A percentile compares a stretch with the other conserved stretches of the same genome.
These are phyloP conservation scores for Aspergillus bridgeri DNA, from an alignment of 495 filamentous ascomycete species.

Conservation along the genomic window DNA sequence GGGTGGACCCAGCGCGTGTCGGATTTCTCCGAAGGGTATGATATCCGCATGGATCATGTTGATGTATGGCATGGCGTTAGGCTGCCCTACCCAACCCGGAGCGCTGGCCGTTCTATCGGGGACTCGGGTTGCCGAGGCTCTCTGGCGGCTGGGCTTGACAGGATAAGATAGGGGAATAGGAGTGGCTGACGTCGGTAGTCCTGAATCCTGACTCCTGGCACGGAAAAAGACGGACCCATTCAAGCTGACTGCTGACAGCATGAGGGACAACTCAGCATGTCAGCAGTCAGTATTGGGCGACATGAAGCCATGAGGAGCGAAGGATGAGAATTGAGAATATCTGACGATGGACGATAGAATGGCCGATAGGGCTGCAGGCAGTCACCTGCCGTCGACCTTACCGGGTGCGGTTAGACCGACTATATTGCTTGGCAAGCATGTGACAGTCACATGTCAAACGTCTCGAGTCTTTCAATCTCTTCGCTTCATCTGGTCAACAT, in stretches of 20 bases:
- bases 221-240: neutral
- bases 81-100: neutral
- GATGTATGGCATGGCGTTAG: neutral
- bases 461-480: too few relatives aligned
- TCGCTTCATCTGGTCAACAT: too few relatives aligned
- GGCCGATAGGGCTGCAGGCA: neutral
- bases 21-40: neutral
- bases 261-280: neutral
- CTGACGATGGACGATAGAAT: neutral
- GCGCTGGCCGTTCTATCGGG: neutral
- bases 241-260: neutral
- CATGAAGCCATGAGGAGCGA: neutral
- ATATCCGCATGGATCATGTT: neutral
- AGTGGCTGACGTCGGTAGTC: neutral
- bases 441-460: neutral
- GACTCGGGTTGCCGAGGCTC: neutral
- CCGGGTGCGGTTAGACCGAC: neutral
- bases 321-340: too few relatives aligned
- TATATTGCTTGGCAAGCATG: neutral
- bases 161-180: neutral
- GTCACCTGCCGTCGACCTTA: neutral
- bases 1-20: neutral
- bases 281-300: neutral
- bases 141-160: neutral
- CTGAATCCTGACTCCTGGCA: neutral